Evolutionary conservation across 2,329 filamentous ascomycete species (phyloP).

Genomic region (Ophiostoma piceae): DNA sequence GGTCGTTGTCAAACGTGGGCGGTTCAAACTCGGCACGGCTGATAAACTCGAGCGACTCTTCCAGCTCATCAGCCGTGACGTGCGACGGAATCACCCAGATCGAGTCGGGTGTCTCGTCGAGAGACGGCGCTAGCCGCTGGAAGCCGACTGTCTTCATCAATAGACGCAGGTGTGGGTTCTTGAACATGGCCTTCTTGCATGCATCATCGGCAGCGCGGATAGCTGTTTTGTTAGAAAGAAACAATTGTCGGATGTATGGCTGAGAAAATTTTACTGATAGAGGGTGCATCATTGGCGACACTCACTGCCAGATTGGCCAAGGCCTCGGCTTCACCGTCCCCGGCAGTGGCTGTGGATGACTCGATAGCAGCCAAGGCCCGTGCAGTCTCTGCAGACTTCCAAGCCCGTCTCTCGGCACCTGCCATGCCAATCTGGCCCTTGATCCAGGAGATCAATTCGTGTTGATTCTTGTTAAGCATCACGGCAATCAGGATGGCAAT

Average conservation of each 20-base stretch:
- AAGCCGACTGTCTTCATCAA: conserved; percentile 74
- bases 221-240: not conserved
- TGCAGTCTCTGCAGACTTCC: conserved; percentile 50
- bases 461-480: conserved; percentile 72
- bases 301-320: conserved; percentile 25
- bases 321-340: conserved; percentile 17
- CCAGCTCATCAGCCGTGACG: conserved; percentile 59
- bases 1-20: conserved; percentile 68
- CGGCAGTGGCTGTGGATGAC: conserved; percentile 30
- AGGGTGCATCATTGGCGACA: not conserved
- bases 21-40: conserved; percentile 74
- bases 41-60: conserved; percentile 65
- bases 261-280: conserved; percentile 24
- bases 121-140: conserved; percentile 47
- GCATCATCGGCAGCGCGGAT: conserved; percentile 57
- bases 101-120: conserved; percentile 68
- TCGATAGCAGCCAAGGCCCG: conserved; percentile 34
- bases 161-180: conserved; percentile 79
- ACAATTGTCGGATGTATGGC: not conserved
- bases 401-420: conserved; percentile 66
- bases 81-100: conserved; percentile 70
- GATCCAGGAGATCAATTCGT: conserved; percentile 74
- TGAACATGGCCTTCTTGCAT: conserved; percentile 72
- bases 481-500: conserved; percentile 75
- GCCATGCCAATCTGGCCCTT: conserved; percentile 65